phyloP scores from a whole-genome alignment of 2,329 filamentous ascomycete species.

The Colletotrichum chrysophilum region DNA sequence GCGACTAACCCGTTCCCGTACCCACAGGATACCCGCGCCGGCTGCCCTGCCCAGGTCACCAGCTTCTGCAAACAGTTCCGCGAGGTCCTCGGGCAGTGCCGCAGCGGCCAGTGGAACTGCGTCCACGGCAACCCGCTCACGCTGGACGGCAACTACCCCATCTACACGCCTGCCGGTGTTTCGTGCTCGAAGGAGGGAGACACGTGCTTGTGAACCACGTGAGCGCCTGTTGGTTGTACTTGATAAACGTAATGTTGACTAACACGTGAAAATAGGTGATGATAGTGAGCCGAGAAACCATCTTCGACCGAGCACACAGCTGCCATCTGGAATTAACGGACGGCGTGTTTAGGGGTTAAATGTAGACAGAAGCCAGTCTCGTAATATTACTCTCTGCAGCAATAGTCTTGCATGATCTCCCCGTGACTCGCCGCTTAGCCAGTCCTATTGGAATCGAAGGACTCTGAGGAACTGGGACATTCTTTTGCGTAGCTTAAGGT shows the following conservation, averaged over 20 bases:
- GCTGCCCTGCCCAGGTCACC: neutral
- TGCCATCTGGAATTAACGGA: too few relatives aligned
- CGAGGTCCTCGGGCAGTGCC: neutral
- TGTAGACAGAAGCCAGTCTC: too few relatives aligned
- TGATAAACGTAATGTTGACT: neutral
- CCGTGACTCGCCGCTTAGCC: too few relatives aligned
- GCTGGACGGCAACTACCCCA: neutral
- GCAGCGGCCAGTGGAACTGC: neutral
- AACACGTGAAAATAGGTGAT: accelerated
- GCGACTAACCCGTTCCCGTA: accelerated
- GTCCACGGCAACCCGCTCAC: neutral
- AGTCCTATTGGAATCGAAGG: too few relatives aligned
- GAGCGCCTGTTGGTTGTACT: neutral
- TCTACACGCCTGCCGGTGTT: neutral
- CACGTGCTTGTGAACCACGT: neutral
- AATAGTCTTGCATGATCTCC: too few relatives aligned
- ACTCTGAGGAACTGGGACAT: too few relatives aligned
- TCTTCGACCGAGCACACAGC: too few relatives aligned
- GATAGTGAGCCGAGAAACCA: too few relatives aligned
- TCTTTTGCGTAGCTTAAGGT: too few relatives aligned
- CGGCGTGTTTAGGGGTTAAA: too few relatives aligned
- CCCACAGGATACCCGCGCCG: neutral
- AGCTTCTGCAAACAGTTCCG: neutral
- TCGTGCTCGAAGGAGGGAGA: neutral
- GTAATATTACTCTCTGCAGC: too few relatives aligned